Conservation (phyloP, 208 protist species). For the Vickermania ingenoplastis region DNA sequence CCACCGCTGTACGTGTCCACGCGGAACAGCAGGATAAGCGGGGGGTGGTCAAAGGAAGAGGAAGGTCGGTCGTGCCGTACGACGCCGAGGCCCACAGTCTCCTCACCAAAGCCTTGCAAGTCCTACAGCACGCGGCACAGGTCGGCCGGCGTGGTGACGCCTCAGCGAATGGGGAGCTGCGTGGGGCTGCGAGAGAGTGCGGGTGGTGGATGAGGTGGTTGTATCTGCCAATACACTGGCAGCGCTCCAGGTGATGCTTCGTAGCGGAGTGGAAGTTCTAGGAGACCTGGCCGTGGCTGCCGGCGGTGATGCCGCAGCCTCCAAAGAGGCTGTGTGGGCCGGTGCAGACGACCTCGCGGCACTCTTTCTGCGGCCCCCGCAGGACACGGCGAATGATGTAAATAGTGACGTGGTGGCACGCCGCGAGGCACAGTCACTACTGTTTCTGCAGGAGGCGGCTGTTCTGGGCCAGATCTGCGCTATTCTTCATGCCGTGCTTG, state of each 20-base stretch:
- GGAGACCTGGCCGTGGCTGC: slow-evolving; percentile 17
- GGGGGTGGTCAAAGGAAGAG: neutral
- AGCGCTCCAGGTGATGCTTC: slow-evolving; percentile 46
- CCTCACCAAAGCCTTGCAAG: slow-evolving; percentile 30
- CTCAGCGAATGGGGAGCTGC: neutral
- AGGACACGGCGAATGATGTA: neutral
- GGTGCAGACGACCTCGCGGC: neutral
- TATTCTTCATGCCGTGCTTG: slow-evolving; percentile 40
- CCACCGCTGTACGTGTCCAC: slow-evolving; percentile 52
- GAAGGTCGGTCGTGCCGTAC: too few species aligned
- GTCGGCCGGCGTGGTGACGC: slow-evolving; percentile 6
- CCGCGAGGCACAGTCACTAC: slow-evolving; percentile 14
- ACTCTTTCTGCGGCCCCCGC: neutral
- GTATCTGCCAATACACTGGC: slow-evolving; percentile 58
- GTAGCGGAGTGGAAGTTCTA: slow-evolving; percentile 24
- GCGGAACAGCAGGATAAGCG: slow-evolving; percentile 14
- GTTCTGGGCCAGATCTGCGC: slow-evolving; percentile 54
- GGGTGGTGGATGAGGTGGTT: slow-evolving; percentile 19
- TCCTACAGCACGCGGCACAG: slow-evolving; percentile 32
- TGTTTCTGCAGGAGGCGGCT: slow-evolving; percentile 45
- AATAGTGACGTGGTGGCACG: neutral
- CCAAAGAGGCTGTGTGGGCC: neutral
- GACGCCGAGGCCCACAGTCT: slow-evolving; percentile 34
- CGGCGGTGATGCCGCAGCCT: neutral
- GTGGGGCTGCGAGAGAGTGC: neutral